A percentile compares a stretch with the other conserved stretches of the same genome.
Evolutionary conservation across 306 rosid genomes (phyloP).

Genomic region (Acmispon strigosus): DNA sequence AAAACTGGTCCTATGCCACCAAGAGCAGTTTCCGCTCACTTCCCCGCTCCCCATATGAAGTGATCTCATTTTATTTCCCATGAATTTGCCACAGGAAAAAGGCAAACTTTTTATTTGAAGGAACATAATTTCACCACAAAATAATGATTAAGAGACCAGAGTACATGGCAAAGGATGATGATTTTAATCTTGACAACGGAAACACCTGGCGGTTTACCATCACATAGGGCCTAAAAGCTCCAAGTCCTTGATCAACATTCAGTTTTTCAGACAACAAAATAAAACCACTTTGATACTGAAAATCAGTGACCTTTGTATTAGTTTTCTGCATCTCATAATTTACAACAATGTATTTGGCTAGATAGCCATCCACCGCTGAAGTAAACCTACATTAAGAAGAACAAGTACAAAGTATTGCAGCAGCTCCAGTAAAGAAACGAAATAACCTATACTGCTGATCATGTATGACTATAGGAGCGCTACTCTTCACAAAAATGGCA

Average conservation of each 20-base stretch:
- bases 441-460: constrained; percentile 22
- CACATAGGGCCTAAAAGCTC: background rate
- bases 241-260: background rate
- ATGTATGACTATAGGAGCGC: constrained; percentile 19
- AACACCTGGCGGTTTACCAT: background rate
- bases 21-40: too few relatives aligned
- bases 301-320: background rate
- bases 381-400: constrained; percentile 3
- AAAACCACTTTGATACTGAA: background rate
- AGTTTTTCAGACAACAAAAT: background rate
- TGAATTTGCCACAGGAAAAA: background rate
- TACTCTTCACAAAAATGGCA: constrained; percentile 28
- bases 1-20: too few relatives aligned
- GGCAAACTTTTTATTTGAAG: background rate
- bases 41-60: too few relatives aligned
- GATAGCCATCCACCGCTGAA: constrained; percentile 10
- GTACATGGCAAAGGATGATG: background rate
- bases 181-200: background rate
- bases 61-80: background rate
- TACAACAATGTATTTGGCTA: constrained; percentile 23
- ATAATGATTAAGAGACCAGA: background rate
- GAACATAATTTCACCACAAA: background rate
- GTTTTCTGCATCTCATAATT: constrained; percentile 20
- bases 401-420: background rate
- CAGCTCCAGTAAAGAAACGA: constrained; percentile 9